A percentile compares a stretch with the other conserved stretches of the same genome.
These are phyloP conservation scores for Xanthoconium stramineum DNA, from an alignment of 768 basidiomycete species.

Conservation along the genomic window DNA sequence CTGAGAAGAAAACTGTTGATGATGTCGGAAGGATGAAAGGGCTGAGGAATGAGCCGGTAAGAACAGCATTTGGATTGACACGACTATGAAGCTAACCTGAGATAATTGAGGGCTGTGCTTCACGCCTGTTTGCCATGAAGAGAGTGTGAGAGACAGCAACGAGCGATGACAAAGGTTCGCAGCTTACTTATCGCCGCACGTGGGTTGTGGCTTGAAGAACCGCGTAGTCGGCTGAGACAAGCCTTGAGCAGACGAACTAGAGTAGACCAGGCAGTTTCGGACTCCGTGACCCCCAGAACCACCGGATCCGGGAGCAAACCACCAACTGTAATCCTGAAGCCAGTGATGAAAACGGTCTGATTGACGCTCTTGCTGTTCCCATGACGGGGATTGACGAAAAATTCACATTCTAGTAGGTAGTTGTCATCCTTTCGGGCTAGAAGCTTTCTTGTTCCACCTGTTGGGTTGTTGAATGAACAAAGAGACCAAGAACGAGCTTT, in stretches of 20 bases:
- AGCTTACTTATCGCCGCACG: background rate
- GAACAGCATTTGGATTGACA: background rate
- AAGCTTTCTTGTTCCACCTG: background rate
- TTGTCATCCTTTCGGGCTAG: background rate
- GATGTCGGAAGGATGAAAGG: background rate
- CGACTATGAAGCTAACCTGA: background rate
- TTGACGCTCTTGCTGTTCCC: background rate
- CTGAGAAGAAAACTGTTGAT: background rate
- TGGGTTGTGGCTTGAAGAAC: background rate
- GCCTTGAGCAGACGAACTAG: background rate
- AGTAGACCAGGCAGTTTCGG: background rate
- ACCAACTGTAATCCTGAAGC: background rate
- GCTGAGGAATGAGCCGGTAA: background rate
- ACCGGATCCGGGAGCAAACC: background rate
- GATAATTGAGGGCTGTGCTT: background rate
- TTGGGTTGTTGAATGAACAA: background rate
- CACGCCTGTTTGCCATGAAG: background rate
- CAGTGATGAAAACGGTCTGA: constrained; percentile 1
- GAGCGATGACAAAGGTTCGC: background rate
- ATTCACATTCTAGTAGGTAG: background rate
- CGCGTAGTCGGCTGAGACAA: background rate
- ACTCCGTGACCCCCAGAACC: background rate
- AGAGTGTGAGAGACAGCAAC: background rate
- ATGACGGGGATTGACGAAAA: background rate
- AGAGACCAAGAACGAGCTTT: background rate